Evolutionary conservation across 495 filamentous ascomycete genomes (phyloP).

Genomic region (Podospora comata): DNA sequence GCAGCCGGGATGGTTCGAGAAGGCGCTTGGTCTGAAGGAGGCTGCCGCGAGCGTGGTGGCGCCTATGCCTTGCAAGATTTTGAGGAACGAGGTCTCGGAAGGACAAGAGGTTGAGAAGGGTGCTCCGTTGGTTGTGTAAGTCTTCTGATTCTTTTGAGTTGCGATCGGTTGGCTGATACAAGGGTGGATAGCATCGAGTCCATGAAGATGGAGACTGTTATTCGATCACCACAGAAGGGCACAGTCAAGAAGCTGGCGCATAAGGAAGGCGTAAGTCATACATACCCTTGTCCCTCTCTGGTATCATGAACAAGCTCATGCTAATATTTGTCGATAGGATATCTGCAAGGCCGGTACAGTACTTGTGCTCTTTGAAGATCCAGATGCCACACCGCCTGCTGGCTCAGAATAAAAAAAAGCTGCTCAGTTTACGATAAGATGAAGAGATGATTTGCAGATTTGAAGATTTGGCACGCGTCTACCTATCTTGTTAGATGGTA

Average conservation of each 20-base stretch:
- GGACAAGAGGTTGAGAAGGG: conserved; percentile 82
- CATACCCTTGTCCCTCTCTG: background rate
- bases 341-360: conserved; percentile 57
- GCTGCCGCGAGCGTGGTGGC: conserved; percentile 73
- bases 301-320: background rate
- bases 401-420: conserved; percentile 21
- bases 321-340: conserved; percentile 41
- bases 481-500: background rate
- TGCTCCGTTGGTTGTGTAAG: conserved; percentile 79
- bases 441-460: background rate
- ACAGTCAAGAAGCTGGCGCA: conserved; percentile 79
- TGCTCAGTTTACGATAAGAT: background rate
- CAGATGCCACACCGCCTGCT: conserved; percentile 20
- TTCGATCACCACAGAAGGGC: conserved; percentile 81
- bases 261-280: conserved; percentile 71
- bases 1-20: conserved; percentile 76
- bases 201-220: conserved; percentile 99
- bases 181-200: conserved; percentile 68
- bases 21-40: conserved; percentile 80
- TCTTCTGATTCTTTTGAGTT: conserved; percentile 4
- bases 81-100: conserved; percentile 76
- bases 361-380: conserved; percentile 55
- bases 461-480: background rate
- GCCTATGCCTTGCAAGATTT: conserved; percentile 92
- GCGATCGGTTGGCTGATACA: too few relatives aligned